Evolutionary conservation across 371 early-diverging fungal genomes (phyloP).

Genomic region (Lichtheimia ramosa): DNA sequence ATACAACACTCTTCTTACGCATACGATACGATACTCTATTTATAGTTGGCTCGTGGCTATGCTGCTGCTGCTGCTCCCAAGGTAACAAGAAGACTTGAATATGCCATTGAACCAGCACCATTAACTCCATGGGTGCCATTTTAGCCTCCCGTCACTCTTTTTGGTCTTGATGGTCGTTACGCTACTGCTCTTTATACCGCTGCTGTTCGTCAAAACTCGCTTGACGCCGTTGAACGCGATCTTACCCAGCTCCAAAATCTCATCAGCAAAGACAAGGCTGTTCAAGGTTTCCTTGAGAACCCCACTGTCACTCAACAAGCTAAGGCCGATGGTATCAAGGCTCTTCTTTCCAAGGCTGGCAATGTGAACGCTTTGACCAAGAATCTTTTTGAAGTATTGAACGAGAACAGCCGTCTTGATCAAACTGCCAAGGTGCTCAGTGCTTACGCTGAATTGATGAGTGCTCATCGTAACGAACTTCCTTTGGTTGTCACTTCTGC

Average conservation of each 20-base stretch:
- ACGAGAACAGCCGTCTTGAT: conserved; percentile 92
- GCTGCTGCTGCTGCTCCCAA: conserved; percentile 52
- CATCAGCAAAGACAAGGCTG: conserved; percentile 73
- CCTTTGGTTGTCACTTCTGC: conserved; percentile 90
- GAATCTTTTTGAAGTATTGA: conserved; percentile 89
- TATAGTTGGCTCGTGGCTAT: conserved; percentile 59
- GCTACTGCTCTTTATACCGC: conserved; percentile 97
- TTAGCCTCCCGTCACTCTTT: conserved; percentile 82
- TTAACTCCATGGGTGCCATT: neutral
- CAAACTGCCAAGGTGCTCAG: conserved; percentile 81
- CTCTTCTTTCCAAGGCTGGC: conserved; percentile 59
- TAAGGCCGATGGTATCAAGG: conserved; percentile 78
- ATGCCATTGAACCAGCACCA: neutral
- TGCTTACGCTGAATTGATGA: conserved; percentile 84
- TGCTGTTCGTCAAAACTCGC: conserved; percentile 80
- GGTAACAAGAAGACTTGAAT: conserved; percentile 28
- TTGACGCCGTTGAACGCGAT: conserved; percentile 88
- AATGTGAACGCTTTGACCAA: conserved; percentile 78
- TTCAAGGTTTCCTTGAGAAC: conserved; percentile 80
- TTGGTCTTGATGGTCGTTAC: conserved; percentile 96
- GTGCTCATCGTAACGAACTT: conserved; percentile 91
- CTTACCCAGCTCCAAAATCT: conserved; percentile 66
- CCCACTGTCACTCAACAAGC: conserved; percentile 79
- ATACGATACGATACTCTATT: neutral
- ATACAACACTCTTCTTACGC: neutral